Evolutionary conservation across 805 yeast species (phyloP).

Genomic region (Cyberlindnera americana): DNA sequence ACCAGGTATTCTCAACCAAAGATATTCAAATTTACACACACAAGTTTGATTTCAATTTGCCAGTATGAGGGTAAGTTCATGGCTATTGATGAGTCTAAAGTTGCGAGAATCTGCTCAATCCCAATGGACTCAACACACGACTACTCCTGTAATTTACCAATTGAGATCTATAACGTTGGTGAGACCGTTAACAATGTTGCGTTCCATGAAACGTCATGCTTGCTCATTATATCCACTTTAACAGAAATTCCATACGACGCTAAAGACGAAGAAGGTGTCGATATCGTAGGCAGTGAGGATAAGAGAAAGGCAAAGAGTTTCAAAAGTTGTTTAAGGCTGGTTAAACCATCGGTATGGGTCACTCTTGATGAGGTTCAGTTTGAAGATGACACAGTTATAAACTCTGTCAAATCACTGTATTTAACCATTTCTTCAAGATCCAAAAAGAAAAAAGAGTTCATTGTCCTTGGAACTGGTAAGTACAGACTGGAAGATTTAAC

Average conservation of each 20-base stretch:
- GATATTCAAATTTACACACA: constrained; percentile 60
- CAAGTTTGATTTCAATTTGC: constrained; percentile 65
- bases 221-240: constrained; percentile 60
- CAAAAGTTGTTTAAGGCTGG: constrained; percentile 57
- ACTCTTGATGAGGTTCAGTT: constrained; percentile 67
- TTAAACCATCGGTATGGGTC: constrained; percentile 72
- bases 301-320: constrained; percentile 54
- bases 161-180: constrained; percentile 48
- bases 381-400: constrained; percentile 59
- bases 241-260: constrained; percentile 58
- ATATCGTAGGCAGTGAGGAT: constrained; percentile 52
- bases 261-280: constrained; percentile 69
- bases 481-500: constrained; percentile 77
- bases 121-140: constrained; percentile 36
- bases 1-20: constrained; percentile 60
- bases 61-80: constrained; percentile 47
- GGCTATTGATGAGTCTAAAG: constrained; percentile 65
- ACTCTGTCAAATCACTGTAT: constrained; percentile 32
- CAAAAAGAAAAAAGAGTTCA: constrained; percentile 52
- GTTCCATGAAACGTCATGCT: constrained; percentile 63
- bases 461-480: constrained; percentile 77
- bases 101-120: constrained; percentile 52
- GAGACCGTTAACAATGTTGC: constrained; percentile 63
- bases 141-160: constrained; percentile 60
- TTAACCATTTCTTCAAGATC: constrained; percentile 37